These are phyloP conservation scores for Suhomyces canberraensis DNA, from an alignment of 805 yeast genomes.

Conservation along the genomic window DNA sequence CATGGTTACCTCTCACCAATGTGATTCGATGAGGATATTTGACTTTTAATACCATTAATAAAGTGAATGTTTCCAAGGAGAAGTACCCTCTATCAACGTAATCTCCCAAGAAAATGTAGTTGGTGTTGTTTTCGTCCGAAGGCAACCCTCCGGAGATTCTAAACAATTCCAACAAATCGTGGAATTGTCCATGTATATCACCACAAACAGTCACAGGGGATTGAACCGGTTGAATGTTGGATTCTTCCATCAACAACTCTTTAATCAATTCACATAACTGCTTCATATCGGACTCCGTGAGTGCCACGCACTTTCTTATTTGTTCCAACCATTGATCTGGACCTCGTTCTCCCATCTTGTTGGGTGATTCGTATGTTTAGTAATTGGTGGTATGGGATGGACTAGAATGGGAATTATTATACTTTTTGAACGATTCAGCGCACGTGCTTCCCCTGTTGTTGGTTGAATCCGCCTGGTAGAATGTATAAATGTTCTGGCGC, in stretches of 20 bases:
- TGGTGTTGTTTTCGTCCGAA: slow-evolving; percentile 57
- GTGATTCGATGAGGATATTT: slow-evolving; percentile 83
- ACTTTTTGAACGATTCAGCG: too few relatives aligned
- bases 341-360: slow-evolving; percentile 67
- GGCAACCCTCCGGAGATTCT: slow-evolving; percentile 93
- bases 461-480: too few relatives aligned
- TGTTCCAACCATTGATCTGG: slow-evolving; percentile 97
- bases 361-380: neutral
- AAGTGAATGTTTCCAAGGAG: slow-evolving; percentile 88
- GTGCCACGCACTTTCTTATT: slow-evolving; percentile 81
- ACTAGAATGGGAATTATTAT: too few relatives aligned
- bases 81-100: slow-evolving; percentile 98
- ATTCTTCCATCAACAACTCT: slow-evolving; percentile 92
- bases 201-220: slow-evolving; percentile 95
- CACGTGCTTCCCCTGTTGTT: too few relatives aligned
- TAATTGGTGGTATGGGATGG: too few relatives aligned
- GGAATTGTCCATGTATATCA: slow-evolving; percentile 98
- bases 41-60: slow-evolving; percentile 89
- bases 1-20: slow-evolving; percentile 96
- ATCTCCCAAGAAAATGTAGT: slow-evolving; percentile 86
- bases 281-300: slow-evolving; percentile 93
- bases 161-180: slow-evolving; percentile 86
- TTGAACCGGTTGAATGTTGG: slow-evolving; percentile 90
- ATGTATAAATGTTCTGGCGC: too few relatives aligned
- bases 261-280: slow-evolving; percentile 93